phyloP scores from a whole-genome alignment of 805 yeast genomes.

The Saturnispora gosingensis region DNA sequence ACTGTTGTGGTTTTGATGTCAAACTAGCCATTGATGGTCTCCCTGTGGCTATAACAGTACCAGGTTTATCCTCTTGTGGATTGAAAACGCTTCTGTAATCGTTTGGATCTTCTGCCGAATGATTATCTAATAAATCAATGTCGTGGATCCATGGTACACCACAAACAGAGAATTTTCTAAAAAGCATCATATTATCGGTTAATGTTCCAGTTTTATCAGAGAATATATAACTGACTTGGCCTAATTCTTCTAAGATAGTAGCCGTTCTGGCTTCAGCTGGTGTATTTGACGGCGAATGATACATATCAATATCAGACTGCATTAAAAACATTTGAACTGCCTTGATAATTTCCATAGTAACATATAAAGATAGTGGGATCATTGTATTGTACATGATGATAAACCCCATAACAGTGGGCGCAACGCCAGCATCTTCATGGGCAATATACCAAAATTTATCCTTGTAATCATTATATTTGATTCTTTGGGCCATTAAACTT shows the following conservation, averaged over 20 bases:
- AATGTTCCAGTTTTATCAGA: conserved; percentile 97
- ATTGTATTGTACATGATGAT: conserved; percentile 95
- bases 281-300: conserved; percentile 71
- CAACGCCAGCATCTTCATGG: conserved; percentile 68
- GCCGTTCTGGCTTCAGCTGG: conserved; percentile 95
- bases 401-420: conserved; percentile 90
- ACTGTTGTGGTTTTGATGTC: background rate
- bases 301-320: conserved; percentile 93
- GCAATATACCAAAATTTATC: conserved; percentile 64
- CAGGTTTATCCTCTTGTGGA: conserved; percentile 12
- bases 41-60: conserved; percentile 30
- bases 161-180: conserved; percentile 76
- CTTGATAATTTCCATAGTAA: conserved; percentile 92
- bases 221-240: conserved; percentile 91
- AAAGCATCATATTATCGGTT: conserved; percentile 90
- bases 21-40: conserved; percentile 52
- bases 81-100: conserved; percentile 10
- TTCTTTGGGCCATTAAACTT: conserved; percentile 69
- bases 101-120: conserved; percentile 7
- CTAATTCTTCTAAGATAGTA: conserved; percentile 89
- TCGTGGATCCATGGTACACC: conserved; percentile 91
- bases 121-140: conserved; percentile 35
- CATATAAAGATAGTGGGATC: conserved; percentile 90
- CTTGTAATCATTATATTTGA: conserved; percentile 35
- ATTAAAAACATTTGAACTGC: conserved; percentile 73